Evolutionary conservation across 768 basidiomycete species (phyloP).

Genomic region (Ramaria rubella): DNA sequence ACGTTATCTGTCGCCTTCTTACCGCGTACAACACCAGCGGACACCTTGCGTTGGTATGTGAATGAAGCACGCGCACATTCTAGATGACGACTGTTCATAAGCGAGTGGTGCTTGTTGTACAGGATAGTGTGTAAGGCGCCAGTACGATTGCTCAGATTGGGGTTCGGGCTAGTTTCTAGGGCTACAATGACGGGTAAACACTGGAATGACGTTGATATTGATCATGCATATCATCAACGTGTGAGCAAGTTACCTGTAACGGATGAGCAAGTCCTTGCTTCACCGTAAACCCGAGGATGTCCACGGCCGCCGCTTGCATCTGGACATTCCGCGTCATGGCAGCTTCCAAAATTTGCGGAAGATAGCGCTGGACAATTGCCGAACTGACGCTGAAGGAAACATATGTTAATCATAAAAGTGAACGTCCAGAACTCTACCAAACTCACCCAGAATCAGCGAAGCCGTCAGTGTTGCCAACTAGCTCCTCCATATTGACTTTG

Average conservation of each 20-base stretch:
- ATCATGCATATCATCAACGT: background rate
- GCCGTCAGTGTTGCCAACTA: slow-evolving; percentile 91
- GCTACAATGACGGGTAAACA: slow-evolving; percentile 90
- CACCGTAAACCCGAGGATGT: slow-evolving; percentile 87
- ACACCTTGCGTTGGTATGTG: slow-evolving; percentile 67
- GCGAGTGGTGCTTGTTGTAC: slow-evolving; percentile 82
- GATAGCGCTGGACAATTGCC: slow-evolving; percentile 89
- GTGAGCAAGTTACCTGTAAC: slow-evolving; percentile 55
- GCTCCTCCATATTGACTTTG: slow-evolving; percentile 82
- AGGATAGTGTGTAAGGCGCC: slow-evolving; percentile 73
- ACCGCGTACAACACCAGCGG: slow-evolving; percentile 49
- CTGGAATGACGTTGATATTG: slow-evolving; percentile 31
- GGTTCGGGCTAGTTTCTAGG: slow-evolving; percentile 76
- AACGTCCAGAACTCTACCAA: background rate
- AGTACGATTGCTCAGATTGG: slow-evolving; percentile 62
- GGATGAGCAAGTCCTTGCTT: slow-evolving; percentile 96
- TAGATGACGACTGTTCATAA: slow-evolving; percentile 80
- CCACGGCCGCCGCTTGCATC: slow-evolving; percentile 79
- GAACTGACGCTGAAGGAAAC: slow-evolving; percentile 72
- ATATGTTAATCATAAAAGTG: background rate
- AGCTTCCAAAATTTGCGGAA: slow-evolving; percentile 73
- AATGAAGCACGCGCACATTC: slow-evolving; percentile 78
- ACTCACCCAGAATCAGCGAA: slow-evolving; percentile 95
- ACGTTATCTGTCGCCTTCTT: slow-evolving; percentile 5
- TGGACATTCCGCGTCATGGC: slow-evolving; percentile 63